Evolutionary conservation across 2,329 filamentous ascomycete genomes (phyloP).

Genomic region (Cordyceps javanica): DNA sequence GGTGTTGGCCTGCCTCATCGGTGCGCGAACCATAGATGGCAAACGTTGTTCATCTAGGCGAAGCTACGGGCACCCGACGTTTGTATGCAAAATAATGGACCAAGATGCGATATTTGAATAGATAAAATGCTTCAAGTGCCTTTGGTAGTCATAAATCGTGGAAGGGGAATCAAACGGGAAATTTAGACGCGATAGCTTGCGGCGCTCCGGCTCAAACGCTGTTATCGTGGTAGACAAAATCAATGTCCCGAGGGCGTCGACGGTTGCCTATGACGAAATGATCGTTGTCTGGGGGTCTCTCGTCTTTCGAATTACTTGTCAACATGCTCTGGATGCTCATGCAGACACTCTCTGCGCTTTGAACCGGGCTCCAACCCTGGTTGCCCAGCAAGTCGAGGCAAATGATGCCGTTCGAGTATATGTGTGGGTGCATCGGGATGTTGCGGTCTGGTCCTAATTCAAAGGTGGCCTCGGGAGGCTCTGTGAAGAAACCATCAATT

Average conservation of each 20-base stretch:
- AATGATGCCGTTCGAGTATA: conserved; percentile 98
- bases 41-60: neutral
- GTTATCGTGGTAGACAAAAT: conserved; percentile 91
- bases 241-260: conserved; percentile 77
- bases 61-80: neutral
- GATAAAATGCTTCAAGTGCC: neutral
- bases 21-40: neutral
- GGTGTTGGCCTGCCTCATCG: neutral
- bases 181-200: neutral
- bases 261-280: conserved; percentile 81
- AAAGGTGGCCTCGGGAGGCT: conserved; percentile 93
- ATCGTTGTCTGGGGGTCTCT: conserved; percentile 82
- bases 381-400: conserved; percentile 86
- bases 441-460: conserved; percentile 55
- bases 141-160: neutral
- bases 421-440: conserved; percentile 93
- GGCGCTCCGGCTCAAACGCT: conserved; percentile 46
- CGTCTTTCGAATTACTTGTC: conserved; percentile 87
- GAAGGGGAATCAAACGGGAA: neutral
- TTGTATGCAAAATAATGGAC: neutral
- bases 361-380: conserved; percentile 91
- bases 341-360: conserved; percentile 94
- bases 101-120: neutral
- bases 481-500: conserved; percentile 37
- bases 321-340: conserved; percentile 98